Evolutionary conservation across 2,329 filamentous ascomycete genomes (phyloP), one percentile per base, ranked within the genome.

Genomic region (Paraphaeosphaeria sporulosa): DNA sequence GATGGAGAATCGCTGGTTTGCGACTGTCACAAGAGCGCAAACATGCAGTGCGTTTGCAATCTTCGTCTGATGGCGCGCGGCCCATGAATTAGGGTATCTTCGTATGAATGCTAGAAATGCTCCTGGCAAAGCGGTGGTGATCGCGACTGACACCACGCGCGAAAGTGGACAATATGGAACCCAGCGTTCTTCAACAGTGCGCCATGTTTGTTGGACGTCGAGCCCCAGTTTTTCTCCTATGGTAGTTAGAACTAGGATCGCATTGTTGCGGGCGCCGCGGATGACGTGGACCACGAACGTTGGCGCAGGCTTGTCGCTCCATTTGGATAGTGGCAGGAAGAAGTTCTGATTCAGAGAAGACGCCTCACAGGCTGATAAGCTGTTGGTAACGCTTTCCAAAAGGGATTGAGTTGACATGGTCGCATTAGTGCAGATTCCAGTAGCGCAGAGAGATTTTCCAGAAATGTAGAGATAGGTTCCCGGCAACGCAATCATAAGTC

Each of bases 11-110:
- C 47, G 57, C 46, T 71, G 67, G 50, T 66, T 63, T 34, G 64
- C 67, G 57, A 71, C 63, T 52, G 66, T 70, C 27, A 63, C 62
- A 40, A 73, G 60, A 13, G 67, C 66, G 30, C 71, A 59, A 17
- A 70, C 57, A 25, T 70, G 68, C 49, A 74, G 57, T 46, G 61
- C 63, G 49, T 64, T 66, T 54, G 64, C 61, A 38, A 71, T 60
- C 27, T 44, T 59, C 32, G 58, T 66, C 57, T 64, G 68, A 61
- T 71, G 63, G 56, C 60, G 67, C 36, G 60, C 65, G 42, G 68
- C 62, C 69, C 71, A 71, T 15, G 68, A 65, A 19, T 58, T 47
- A 5, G 68, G 66, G 43, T 60, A 38, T 25, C 62, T 57, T 19
- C 64, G 63, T 40, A 60, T 46, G 36, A 65, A 58, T 12, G 68